These are phyloP conservation scores for Nicotiana benthamiana DNA, from an alignment of 257 asterid genomes.

Conservation along the genomic window DNA sequence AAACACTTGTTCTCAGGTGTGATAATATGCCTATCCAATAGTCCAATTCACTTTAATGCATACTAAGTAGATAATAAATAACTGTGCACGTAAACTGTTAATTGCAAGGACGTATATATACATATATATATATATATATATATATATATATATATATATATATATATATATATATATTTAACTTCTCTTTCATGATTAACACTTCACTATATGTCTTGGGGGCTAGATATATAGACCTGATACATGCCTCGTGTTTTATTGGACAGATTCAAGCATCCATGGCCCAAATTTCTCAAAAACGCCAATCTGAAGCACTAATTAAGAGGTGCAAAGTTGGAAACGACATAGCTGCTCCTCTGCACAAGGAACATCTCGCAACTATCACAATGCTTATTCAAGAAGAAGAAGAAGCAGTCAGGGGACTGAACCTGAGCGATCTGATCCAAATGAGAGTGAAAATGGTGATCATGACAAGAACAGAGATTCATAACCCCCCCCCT, in stretches of 20 bases:
- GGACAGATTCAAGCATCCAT: constrained; percentile 35
- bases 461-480: constrained; percentile 20
- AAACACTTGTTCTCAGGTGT: background rate
- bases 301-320: constrained; percentile 32
- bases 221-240: background rate
- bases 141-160: background rate
- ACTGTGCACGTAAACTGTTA: background rate
- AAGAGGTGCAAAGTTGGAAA: constrained; percentile 24
- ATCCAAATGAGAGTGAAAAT: constrained; percentile 19
- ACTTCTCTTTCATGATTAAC: background rate
- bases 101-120: background rate
- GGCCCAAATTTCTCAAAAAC: constrained; percentile 25
- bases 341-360: constrained; percentile 11
- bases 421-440: constrained; percentile 13
- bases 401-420: constrained; percentile 19
- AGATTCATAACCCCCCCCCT: constrained; percentile 3
- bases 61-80: background rate
- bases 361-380: constrained; percentile 8
- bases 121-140: background rate
- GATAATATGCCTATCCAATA: background rate
- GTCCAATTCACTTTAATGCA: background rate
- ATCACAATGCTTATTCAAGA: constrained; percentile 18
- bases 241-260: background rate
- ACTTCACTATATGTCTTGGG: background rate
- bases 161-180: background rate